These are phyloP conservation scores for Annona cherimola DNA, from an alignment of 164 flowering plant genomes.

Conservation along the genomic window DNA sequence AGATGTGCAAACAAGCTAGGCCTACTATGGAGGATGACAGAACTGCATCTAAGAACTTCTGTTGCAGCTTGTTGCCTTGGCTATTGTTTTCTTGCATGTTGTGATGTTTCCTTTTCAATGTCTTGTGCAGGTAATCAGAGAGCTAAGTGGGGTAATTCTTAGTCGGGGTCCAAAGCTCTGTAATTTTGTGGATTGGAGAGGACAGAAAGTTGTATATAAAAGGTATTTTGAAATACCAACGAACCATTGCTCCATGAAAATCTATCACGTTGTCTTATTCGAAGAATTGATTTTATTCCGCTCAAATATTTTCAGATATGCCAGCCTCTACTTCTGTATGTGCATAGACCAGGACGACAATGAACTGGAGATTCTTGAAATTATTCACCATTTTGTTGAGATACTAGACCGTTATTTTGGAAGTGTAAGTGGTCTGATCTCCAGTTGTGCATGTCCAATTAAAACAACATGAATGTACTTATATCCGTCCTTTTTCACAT, in stretches of 20 bases:
- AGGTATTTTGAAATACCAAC: slow-evolving; percentile 37
- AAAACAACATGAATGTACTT: neutral
- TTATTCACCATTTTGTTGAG: slow-evolving; percentile 90
- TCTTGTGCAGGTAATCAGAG: slow-evolving; percentile 64
- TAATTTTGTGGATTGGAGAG: slow-evolving; percentile 95
- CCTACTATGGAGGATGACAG: neutral
- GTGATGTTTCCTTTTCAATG: neutral
- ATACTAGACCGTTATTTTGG: slow-evolving; percentile 92
- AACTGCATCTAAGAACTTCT: neutral
- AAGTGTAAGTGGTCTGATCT: slow-evolving; percentile 45
- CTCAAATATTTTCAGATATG: slow-evolving; percentile 43
- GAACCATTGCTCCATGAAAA: neutral
- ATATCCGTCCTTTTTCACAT: neutral
- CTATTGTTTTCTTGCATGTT: neutral
- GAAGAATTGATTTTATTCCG: neutral
- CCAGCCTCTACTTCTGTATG: slow-evolving; percentile 95
- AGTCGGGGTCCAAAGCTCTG: slow-evolving; percentile 85
- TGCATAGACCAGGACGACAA: slow-evolving; percentile 84
- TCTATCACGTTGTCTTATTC: neutral
- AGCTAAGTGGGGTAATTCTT: slow-evolving; percentile 84
- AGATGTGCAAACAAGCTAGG: neutral
- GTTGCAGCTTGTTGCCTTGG: neutral
- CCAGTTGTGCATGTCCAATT: neutral
- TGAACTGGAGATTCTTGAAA: slow-evolving; percentile 79
- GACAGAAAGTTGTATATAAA: slow-evolving; percentile 83